Percentiles rank a stretch among this genome's conserved stretches.
Evolutionary conservation across 208 protist genomes (phyloP).

Genomic region (Leishmania arabica): DNA sequence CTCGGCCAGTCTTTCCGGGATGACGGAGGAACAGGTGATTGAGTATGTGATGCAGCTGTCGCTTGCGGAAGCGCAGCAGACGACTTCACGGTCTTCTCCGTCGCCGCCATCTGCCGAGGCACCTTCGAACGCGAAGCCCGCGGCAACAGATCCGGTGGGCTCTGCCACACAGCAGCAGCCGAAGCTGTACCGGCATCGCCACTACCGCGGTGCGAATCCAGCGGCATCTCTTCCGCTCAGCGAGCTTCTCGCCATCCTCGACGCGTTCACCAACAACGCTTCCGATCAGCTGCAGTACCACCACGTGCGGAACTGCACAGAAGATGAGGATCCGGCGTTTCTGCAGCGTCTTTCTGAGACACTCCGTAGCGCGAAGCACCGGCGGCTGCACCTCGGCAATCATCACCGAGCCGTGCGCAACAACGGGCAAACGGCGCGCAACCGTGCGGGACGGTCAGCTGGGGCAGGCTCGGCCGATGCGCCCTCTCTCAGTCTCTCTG

Average conservation of each 20-base stretch:
- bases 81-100: neutral
- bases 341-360: conserved; percentile 56
- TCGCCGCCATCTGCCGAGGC: neutral
- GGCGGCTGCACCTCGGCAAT: conserved; percentile 61
- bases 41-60: conserved; percentile 45
- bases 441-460: conserved; percentile 27
- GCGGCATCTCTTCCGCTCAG: conserved; percentile 34
- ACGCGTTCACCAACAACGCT: conserved; percentile 63
- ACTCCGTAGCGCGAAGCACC: conserved; percentile 61
- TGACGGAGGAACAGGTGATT: conserved; percentile 42
- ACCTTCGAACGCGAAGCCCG: neutral
- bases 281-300: conserved; percentile 39
- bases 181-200: conserved; percentile 1
- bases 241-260: conserved; percentile 63
- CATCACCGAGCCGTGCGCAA: conserved; percentile 65
- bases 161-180: neutral
- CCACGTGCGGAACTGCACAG: conserved; percentile 44
- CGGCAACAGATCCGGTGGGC: neutral
- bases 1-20: conserved; percentile 11
- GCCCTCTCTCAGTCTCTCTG: conserved; percentile 11
- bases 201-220: conserved; percentile 20
- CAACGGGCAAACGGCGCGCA: conserved; percentile 61
- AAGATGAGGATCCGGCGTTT: conserved; percentile 51
- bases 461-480: neutral
- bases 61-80: conserved; percentile 19